Percentiles rank a stretch among this genome's conserved stretches.
These are phyloP conservation scores for Leptomonas seymouri DNA, from an alignment of 208 protist species.

Conservation along the genomic window DNA sequence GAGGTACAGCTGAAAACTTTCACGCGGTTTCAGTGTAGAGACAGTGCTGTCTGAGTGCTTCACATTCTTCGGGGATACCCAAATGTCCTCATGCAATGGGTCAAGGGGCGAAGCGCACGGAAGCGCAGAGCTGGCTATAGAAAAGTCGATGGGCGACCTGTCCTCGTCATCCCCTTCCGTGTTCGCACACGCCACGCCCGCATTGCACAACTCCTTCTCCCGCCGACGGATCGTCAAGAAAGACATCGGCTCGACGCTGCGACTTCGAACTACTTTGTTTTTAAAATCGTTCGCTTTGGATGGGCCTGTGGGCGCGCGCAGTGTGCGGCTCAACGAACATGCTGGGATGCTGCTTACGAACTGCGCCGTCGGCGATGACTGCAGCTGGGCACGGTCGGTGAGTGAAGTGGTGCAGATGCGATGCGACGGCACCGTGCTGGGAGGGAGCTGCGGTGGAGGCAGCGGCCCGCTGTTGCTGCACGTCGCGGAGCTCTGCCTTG, in stretches of 20 bases:
- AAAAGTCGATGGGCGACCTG: neutral
- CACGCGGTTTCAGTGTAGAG: neutral
- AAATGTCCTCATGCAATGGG: neutral
- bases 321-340: neutral
- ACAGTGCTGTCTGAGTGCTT: neutral
- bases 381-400: neutral
- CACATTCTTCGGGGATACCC: neutral
- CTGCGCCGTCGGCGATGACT: neutral
- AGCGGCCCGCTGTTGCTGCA: no score
- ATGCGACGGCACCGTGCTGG: conserved; percentile 7
- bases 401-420: no score
- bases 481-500: no score
- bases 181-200: neutral
- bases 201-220: conserved; percentile 1
- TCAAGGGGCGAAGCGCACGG: neutral
- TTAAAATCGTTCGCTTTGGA: neutral
- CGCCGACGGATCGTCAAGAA: neutral
- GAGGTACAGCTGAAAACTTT: conserved; percentile 23
- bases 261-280: neutral
- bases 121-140: neutral
- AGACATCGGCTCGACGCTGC: neutral
- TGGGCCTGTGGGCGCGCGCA: neutral
- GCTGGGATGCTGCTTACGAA: neutral
- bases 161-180: neutral
- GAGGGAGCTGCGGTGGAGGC: neutral